Percentiles rank a stretch among this genome's conserved stretches.
phyloP scores from a whole-genome alignment of 2,329 filamentous ascomycete species.

The Volutella citrinella region DNA sequence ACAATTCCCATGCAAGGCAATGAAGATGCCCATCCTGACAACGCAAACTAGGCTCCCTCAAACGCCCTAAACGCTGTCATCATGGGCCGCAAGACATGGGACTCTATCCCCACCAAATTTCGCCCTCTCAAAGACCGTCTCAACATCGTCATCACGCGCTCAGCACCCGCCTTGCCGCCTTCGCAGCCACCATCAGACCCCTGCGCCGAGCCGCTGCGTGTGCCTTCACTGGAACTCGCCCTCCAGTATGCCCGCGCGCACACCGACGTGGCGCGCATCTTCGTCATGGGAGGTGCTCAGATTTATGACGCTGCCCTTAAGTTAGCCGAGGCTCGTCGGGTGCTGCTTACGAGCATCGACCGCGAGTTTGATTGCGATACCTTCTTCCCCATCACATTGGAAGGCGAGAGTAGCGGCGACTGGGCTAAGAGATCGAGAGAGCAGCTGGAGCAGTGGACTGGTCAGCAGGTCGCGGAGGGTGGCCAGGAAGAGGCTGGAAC shows the following conservation, averaged over 20 bases:
- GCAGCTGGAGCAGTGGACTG: conserved; percentile 61
- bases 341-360: conserved; percentile 68
- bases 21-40: too few species aligned
- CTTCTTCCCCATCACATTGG: conserved; percentile 63
- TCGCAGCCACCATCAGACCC: conserved; percentile 10
- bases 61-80: conserved; percentile 69
- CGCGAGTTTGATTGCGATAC: conserved; percentile 75
- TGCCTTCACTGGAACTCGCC: conserved; percentile 57
- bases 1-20: too few species aligned
- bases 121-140: conserved; percentile 75
- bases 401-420: conserved; percentile 33
- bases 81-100: conserved; percentile 98
- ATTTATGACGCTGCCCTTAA: conserved; percentile 74
- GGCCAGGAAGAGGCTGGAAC: conserved; percentile 61
- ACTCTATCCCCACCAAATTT: conserved; percentile 76
- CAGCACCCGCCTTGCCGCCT: conserved; percentile 26
- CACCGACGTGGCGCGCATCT: conserved; percentile 56
- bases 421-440: conserved; percentile 55
- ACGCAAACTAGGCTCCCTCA: conserved; percentile 31
- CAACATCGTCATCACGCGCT: conserved; percentile 76
- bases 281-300: conserved; percentile 86
- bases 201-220: conserved; percentile 49
- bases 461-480: conserved; percentile 58
- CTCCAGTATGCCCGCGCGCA: conserved; percentile 44
- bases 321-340: conserved; percentile 53